Base-by-base conservation (phyloP, 2,329 filamentous ascomycete genomes). In the Penicillium vulpinum region DNA sequence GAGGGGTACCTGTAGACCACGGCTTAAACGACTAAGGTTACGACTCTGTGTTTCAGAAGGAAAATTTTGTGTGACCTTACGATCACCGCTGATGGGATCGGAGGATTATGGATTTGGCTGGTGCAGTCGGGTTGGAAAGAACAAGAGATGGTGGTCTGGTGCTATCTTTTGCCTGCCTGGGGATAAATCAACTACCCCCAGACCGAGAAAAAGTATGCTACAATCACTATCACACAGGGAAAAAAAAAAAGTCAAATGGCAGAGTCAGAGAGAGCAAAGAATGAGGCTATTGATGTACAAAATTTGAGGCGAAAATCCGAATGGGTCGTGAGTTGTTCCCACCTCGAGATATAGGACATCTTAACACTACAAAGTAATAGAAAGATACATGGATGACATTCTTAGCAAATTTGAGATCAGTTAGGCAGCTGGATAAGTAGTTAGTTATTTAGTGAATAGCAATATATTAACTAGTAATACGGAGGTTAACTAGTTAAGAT, bases 61-160 rank as follows among this genome's bases (percentile, higher is more conserved):
- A 31, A 53, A 44, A 26, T 39, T 29, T 56, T 57, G 62, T 65
- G 51, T 51, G 29, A 66, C 63, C n/a, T 49, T 26, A 38, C 24
- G 10, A 40, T 45, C 38, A 15, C 22, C 24, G 26, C 38, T 61
- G 56, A 57, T 63, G 58, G 59, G 48, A 59, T 56, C 63, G 63
- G 63, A 65, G 63, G 57, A 61, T 61, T 63, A 61, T 55, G 54
- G 49, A 50, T 51, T 54, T 46, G 56, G 51, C 58, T 51, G 46
- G 35, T 43, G 47, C 53, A 54, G 62, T 59, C 51, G 21, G 9
- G 46, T 65, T 62, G 54, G 58, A 58, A 66, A 66, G 59, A n/a
- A 21, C 22, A 26, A 16, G 40, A 24, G 24, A 35, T 24, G 18
- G 29, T 39, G 33, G 16, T 45, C 28, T 21, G 21, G 31, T 31